These are phyloP conservation scores for Fistulifera solaris DNA, from an alignment of 108 stramenopile species.

Conservation along the genomic window DNA sequence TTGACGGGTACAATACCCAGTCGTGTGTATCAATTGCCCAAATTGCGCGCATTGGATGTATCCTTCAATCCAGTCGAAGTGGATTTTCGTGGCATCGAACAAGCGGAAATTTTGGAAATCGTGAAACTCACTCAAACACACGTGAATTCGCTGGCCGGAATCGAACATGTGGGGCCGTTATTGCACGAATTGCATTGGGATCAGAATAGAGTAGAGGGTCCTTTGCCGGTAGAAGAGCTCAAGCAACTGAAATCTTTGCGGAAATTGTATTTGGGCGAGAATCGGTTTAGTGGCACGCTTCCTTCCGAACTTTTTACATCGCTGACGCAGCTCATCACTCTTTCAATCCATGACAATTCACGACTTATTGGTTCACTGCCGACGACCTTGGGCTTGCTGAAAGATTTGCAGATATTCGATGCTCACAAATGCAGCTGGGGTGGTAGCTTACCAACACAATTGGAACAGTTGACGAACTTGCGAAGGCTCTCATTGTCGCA, in stretches of 20 bases:
- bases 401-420: slow-evolving; percentile 14
- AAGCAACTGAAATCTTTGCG: slow-evolving; percentile 8
- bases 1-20: slow-evolving; percentile 43
- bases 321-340: slow-evolving; percentile 10
- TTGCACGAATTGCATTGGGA: slow-evolving; percentile 3
- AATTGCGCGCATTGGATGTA: slow-evolving; percentile 28
- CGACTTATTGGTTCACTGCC: slow-evolving; percentile 42
- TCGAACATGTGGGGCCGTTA: not conserved
- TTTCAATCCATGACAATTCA: slow-evolving; percentile 20
- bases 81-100: not conserved
- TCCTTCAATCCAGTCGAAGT: slow-evolving; percentile 53
- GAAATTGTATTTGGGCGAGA: slow-evolving; percentile 18
- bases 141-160: not conserved
- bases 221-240: no score
- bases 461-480: slow-evolving; percentile 7
- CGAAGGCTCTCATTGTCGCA: slow-evolving; percentile 1
- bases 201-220: no score
- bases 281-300: slow-evolving; percentile 38
- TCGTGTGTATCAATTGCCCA: slow-evolving; percentile 27
- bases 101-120: slow-evolving; percentile 2
- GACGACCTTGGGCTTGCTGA: slow-evolving; percentile 19
- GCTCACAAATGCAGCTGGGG: slow-evolving; percentile 31
- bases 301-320: slow-evolving; percentile 28
- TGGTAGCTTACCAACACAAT: slow-evolving; percentile 18
- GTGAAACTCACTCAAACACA: not conserved